A percentile compares a stretch with the other conserved stretches of the same genome.
phyloP scores from a whole-genome alignment of 306 rosid species.

The Trichosanthes truncata region DNA sequence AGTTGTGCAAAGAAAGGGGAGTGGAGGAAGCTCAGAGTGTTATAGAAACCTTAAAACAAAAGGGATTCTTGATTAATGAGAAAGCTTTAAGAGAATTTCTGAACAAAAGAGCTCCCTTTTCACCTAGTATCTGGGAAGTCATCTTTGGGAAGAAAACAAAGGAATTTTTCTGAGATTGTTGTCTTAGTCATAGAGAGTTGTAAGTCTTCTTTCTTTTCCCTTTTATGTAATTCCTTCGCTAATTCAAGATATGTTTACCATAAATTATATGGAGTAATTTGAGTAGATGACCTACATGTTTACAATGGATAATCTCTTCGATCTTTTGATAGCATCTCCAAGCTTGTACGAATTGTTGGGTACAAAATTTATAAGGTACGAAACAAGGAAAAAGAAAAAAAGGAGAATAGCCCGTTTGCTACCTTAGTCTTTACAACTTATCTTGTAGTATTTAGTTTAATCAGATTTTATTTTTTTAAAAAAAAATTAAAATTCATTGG shows the following conservation, averaged over 20 bases:
- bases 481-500: too few relatives aligned
- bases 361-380: not conserved
- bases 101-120: conserved; percentile 56
- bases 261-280: not conserved
- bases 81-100: conserved; percentile 60
- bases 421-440: not conserved
- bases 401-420: not conserved
- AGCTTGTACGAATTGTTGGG: not conserved
- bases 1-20: conserved; percentile 50
- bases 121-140: conserved; percentile 59
- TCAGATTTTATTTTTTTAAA: too few relatives aligned
- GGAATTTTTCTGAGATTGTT: conserved; percentile 34
- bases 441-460: not conserved
- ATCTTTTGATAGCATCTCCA: not conserved
- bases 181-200: not conserved
- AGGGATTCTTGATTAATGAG: conserved; percentile 54
- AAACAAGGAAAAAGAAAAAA: not conserved
- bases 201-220: conserved; percentile 11
- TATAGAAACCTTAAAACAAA: conserved; percentile 46
- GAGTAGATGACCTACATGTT: not conserved
- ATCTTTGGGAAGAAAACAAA: conserved; percentile 54
- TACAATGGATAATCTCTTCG: not conserved
- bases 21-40: conserved; percentile 49
- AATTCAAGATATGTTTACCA: not conserved
- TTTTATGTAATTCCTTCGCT: not conserved